Evolutionary conservation across 805 yeast species (phyloP), one percentile per base, ranked within the genome.

Genomic region (Priceomyces carsonii): DNA sequence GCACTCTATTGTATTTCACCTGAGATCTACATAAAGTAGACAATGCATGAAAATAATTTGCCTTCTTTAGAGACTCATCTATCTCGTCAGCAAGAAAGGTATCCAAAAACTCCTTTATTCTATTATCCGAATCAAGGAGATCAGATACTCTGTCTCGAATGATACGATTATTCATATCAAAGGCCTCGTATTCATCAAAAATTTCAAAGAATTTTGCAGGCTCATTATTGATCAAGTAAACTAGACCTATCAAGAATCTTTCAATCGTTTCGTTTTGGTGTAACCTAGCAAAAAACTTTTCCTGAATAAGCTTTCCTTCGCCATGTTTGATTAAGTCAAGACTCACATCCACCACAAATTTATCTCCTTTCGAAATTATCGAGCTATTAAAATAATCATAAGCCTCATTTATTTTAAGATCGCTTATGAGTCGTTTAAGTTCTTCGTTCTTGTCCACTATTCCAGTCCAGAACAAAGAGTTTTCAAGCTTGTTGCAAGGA

Each of bases 281-380:
- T 34, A 79, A 58, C 33, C 61, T 59, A 3, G 60, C 49, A 8
- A 71, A 57, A 31, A 82, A 57, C 12, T 60, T 45, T 1, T 59
- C 41, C 20, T 69, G 67, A 41, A 78, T 75, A 5, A 76, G 58
- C 5, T 50, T 43, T 49, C 55, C 54, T 18, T 76, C 64, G 40
- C 53, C 59, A 23, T 45, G 48, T 25, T 51, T 61, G 26, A 59
- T 51, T 22, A 57, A 50, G 18, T 50, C 57, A 17, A 62, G 51
- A 18, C 60, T 57, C 6, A 60, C 57, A 21, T 66, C 66, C 10
- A 66, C 63, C 8, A 68, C 42, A 23, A 76, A 55, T 6, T 62
- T 58, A 8, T 48, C 42, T 31, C 58, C 49, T 24, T 47, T 45
- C 1, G 46, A 33, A 13, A 51, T 39, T 4, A 55, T 35, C 8